Base-by-base conservation (phyloP, 2,329 filamentous ascomycete species). In the Diaporthe capsici region DNA sequence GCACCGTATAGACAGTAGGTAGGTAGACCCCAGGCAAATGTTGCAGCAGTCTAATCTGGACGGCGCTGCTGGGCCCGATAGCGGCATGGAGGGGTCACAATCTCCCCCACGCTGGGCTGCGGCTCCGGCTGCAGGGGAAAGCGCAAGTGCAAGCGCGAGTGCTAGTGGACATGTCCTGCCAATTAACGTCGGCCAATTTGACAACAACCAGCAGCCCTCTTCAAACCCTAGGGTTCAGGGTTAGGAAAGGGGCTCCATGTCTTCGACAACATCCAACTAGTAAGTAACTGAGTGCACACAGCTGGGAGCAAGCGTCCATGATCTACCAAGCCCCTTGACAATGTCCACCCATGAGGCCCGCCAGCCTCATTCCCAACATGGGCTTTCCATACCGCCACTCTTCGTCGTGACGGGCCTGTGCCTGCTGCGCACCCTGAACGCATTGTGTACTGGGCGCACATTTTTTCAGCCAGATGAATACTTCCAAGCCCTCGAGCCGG, bases 381-480 rank as follows among this genome's bases (percentile, higher is more conserved):
- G 76, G 49, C 73, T 75, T 31, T 22, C 57, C 77, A 65, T 77
- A 72, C 28, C 71, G 22, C n/a, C 71, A 75, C 22, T 71, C 51
- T 74, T 87, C 72, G 79, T 84, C 22, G 78, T 87, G 55, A 79
- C 80, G 22, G 80, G 84, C 67, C 84, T 91, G 72, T 80, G 98
- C 79, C 87, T 91, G 55, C 90, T 98, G 78, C 94, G 97, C 73
- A 89, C 96, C 78, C 83, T 94, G 82, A 98, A 98, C 85, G 92
- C 95, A 44, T 88, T 97, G 80, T 91, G 89, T 77, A 88, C 97
- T 75, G 76, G 76, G 2, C 88, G 91, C 78, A 98, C 97, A 28
- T 99, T 98, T 84, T 99, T 99, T 86, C 97, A 99, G 84, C 97
- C 97, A 39, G 97, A 99, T 86, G 97, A 99, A 84, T 98, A 95